Percentiles rank a stretch among this genome's conserved stretches.
phyloP scores from a whole-genome alignment of 2,329 filamentous ascomycete species.

The Colletotrichum endophyticum region DNA sequence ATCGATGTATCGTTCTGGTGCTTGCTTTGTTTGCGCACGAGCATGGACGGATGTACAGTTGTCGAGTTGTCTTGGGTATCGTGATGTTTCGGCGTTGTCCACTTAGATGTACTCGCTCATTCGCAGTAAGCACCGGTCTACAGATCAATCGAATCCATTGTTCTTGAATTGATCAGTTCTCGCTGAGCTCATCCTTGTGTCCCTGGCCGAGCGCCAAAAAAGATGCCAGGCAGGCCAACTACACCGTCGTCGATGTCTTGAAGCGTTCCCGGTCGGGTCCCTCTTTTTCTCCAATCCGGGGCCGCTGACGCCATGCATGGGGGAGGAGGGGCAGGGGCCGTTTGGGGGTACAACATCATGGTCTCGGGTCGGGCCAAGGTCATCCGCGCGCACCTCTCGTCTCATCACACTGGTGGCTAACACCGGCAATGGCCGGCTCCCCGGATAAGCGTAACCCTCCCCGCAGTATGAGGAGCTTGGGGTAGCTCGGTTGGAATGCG shows the following conservation, averaged over 20 bases:
- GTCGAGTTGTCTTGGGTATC: background rate
- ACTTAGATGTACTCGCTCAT: background rate
- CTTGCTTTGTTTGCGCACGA: background rate
- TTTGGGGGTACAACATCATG: background rate
- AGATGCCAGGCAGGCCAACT: background rate
- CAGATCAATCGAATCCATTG: background rate
- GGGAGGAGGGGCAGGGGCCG: background rate
- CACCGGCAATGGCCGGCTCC: slow-evolving; percentile 41
- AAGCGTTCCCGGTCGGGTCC: background rate
- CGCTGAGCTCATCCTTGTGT: background rate
- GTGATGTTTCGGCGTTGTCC: background rate
- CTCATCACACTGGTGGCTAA: slow-evolving; percentile 22
- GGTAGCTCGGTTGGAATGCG: background rate
- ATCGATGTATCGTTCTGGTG: slow-evolving; percentile 3
- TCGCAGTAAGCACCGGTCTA: background rate
- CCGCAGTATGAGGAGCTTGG: background rate
- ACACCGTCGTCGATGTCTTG: background rate
- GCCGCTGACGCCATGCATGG: slow-evolving; percentile 10
- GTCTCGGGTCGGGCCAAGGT: background rate
- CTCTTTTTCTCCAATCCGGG: slow-evolving; percentile 13
- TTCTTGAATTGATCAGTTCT: background rate
- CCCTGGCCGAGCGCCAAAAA: background rate
- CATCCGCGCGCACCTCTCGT: background rate
- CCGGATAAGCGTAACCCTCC: slow-evolving; percentile 21
- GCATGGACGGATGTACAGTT: background rate